These are phyloP conservation scores for Kalmusia sp. DNA, from an alignment of 2,329 filamentous ascomycete species.

Conservation along the genomic window DNA sequence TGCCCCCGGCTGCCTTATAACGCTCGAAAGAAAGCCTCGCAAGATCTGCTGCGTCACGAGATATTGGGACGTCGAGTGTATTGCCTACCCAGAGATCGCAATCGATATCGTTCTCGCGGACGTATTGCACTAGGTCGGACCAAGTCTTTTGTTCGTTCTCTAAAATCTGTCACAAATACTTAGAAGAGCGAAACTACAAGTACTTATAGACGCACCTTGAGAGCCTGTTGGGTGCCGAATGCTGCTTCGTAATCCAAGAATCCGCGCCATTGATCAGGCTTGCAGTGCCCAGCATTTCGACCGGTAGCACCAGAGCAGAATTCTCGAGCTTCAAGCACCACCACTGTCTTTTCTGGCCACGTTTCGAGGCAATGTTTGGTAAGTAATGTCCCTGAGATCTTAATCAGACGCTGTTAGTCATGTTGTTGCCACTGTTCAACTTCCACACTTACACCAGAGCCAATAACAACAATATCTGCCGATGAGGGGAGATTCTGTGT, in stretches of 20 bases:
- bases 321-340: constrained; percentile 35
- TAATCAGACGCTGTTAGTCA: too few species aligned
- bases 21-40: constrained; percentile 26
- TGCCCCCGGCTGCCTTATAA: constrained; percentile 28
- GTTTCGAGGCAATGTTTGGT: constrained; percentile 29
- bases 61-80: constrained; percentile 32
- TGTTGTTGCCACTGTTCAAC: too few species aligned
- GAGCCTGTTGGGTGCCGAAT: constrained; percentile 31
- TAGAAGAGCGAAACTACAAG: too few species aligned
- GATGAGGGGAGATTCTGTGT: constrained; percentile 35
- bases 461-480: constrained; percentile 45
- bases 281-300: constrained; percentile 36
- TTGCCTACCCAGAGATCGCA: constrained; percentile 38
- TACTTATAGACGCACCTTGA: too few species aligned
- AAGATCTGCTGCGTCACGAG: constrained; percentile 29
- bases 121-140: constrained; percentile 27
- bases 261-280: constrained; percentile 34
- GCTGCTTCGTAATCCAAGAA: constrained; percentile 34
- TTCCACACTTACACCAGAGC: too few species aligned
- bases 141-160: constrained; percentile 35
- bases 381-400: constrained; percentile 29
- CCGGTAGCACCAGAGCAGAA: constrained; percentile 40
- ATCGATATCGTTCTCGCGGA: constrained; percentile 29
- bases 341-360: constrained; percentile 24
- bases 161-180: too few species aligned